These are phyloP conservation scores for Microdochium nivale DNA, from an alignment of 2,329 filamentous ascomycete genomes.

Conservation along the genomic window DNA sequence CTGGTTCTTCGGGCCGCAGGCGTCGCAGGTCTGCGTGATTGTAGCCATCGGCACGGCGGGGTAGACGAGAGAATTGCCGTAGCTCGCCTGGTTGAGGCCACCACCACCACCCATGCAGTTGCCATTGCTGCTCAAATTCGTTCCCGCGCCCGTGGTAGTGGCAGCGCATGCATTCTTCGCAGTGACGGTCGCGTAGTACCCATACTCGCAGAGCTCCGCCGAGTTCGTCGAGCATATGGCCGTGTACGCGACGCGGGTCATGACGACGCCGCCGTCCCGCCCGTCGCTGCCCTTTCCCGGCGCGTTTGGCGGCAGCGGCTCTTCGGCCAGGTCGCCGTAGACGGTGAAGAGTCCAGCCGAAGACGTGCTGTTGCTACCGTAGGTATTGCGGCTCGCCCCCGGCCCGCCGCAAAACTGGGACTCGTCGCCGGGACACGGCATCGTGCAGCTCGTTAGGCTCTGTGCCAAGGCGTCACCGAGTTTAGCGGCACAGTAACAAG, in stretches of 20 bases:
- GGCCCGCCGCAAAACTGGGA: constrained; percentile 32
- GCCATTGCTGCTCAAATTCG: too few species aligned
- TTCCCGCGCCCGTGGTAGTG: constrained; percentile 4
- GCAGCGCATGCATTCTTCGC: constrained; percentile 17
- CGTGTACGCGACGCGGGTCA: constrained; percentile 14
- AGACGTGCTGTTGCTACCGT: neutral
- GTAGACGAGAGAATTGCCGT: too few species aligned
- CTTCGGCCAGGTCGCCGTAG: constrained; percentile 27
- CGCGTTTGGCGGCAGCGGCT: constrained; percentile 19
- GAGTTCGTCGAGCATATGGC: constrained; percentile 24
- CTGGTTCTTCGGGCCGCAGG: constrained; percentile 20
- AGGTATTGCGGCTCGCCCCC: constrained; percentile 3
- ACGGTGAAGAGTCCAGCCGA: constrained; percentile 27
- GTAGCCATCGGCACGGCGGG: constrained; percentile 17
- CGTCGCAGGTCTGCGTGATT: constrained; percentile 17
- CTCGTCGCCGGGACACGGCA: constrained; percentile 31
- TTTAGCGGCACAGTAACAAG: constrained; percentile 35
- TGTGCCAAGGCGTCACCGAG: constrained; percentile 30
- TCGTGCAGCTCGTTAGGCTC: constrained; percentile 23
- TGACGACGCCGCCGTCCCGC: constrained; percentile 2
- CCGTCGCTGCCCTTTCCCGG: constrained; percentile 23
- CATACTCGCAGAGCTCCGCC: constrained; percentile 18
- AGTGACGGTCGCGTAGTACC: constrained; percentile 23
- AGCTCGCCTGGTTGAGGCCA: neutral
- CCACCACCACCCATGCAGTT: neutral